Evolutionary conservation across 352 stramenopile genomes (phyloP), one percentile per base, ranked within the genome.

Genomic region (Phytophthora pluvialis): DNA sequence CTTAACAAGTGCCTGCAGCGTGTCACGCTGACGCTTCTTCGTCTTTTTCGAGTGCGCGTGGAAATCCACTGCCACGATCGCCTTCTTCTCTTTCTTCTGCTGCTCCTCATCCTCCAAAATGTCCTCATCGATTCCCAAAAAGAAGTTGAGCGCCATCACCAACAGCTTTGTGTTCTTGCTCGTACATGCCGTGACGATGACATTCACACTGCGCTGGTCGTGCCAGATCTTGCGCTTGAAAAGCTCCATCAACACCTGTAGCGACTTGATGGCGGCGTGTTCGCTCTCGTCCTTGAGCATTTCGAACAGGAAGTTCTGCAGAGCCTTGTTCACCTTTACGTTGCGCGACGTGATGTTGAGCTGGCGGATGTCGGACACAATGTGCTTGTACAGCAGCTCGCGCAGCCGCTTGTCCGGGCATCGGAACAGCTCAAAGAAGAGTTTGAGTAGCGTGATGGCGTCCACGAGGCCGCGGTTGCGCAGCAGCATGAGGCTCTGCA

Each of bases 21-120:
- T 97, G 28, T 96, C 86, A 46, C 91, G 81, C 50, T 91, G 66
- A 32, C 93, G 82, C 70, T 92, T 93, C 55, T 96, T 93, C 13
- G 97, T 99, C 76, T 99, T 99, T 73, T 98, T 99, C 18, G 94
- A 98, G 81, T 99, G 93, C 49, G 86, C 69, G 77, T 99, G 96
- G 62, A 94, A 95, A 81, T 99, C 91, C 32, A 99, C 92, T 11
- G 87, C 75, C 39, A 95, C 80, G 6, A 88, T 75, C 28, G 78
- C 70, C 59, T 91, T 94, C 61, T 94, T 93, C 61, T 91, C 82
- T 47, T 91, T 85, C 73, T 92, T 97, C 42, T 97, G 83, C 47
- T 97, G 80, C 36, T 98, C 91, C 47, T 98, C 87, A 64, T 99
- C 98, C 35, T 98, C 86, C 12, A 98, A 80, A 76, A 99, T 99